Base-by-base conservation (phyloP, 2,329 filamentous ascomycete species). In the Mycogone perniciosa region DNA sequence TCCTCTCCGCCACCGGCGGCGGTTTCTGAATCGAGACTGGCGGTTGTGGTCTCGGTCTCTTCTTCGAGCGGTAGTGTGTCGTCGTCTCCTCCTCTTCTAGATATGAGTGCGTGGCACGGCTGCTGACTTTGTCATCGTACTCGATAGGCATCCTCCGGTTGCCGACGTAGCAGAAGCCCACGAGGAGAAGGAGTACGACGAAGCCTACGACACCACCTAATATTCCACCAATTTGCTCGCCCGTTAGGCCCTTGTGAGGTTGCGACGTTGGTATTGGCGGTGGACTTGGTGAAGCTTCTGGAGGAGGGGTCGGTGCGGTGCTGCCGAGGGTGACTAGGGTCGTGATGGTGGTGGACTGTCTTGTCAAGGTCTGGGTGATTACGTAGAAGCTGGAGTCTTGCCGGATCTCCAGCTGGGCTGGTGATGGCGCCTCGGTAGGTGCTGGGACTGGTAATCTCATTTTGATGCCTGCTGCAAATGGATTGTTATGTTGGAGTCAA, bases 161-260 rank as follows among this genome's bases (percentile, higher is more conserved):
- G 3, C 47, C 43, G 27, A 50, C 37, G 31, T 60, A 56, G 59
- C 67, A 73, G 44, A 60, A 65, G 47, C 67, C 58, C 37, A 63
- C 50, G 11, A 71, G 29, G 31, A 72, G 48, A 31, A 65, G 46
- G 26, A 72, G 52, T 27, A 68, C 44, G n/a, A 68, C 63, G n/a
- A 67, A 56, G 2, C 65, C 71, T 8, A 71, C 59, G 2, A 74
- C 53, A 33, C 65, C 65, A 30, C 72, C 72, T 2, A 72, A 57
- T 13, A 75, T 69, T 37, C 66, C 71, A 5, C 70, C 72, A 31
- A 75, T 64, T 44, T 72, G 62, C n/a, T 57, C 62, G 29, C 64
- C 59, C 0, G 62, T 66, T 4, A 73, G 62, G 7, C 60, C 63
- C 20, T 39, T n/a, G 39, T 50, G 51, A 34, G 50, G 40, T 13